Evolutionary conservation across 352 stramenopile species (phyloP).

Genomic region (Phytophthora nicotianae): DNA sequence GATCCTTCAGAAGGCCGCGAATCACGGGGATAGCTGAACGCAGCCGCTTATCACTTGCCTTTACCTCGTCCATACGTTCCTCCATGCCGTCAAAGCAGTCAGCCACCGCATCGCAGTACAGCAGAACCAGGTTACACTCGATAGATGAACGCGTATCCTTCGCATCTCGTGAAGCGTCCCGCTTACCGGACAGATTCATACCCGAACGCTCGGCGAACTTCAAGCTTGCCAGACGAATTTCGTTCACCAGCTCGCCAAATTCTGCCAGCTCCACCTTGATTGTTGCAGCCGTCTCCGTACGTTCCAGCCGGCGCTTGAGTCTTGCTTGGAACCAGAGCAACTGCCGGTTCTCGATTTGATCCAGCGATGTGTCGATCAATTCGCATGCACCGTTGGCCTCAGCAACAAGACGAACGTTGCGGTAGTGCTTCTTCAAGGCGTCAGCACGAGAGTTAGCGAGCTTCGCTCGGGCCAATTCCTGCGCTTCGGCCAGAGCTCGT

Average conservation of each 20-base stretch:
- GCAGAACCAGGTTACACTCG: conserved; percentile 63
- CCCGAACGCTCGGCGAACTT: conserved; percentile 87
- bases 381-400: conserved; percentile 85
- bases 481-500: conserved; percentile 67
- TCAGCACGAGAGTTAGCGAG: conserved; percentile 76
- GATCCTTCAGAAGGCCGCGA: conserved; percentile 61
- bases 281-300: conserved; percentile 78
- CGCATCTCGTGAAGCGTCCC: conserved; percentile 64
- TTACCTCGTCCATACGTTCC: conserved; percentile 84
- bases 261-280: conserved; percentile 88
- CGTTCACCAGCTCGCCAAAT: conserved; percentile 83
- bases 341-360: conserved; percentile 75
- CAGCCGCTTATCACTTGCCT: conserved; percentile 83
- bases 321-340: conserved; percentile 79
- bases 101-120: conserved; percentile 68
- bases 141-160: conserved; percentile 79
- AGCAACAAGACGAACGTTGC: conserved; percentile 79
- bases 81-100: conserved; percentile 84
- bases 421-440: conserved; percentile 89
- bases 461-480: conserved; percentile 66
- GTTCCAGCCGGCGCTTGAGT: conserved; percentile 71
- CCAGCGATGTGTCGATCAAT: conserved; percentile 72
- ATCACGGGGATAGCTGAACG: conserved; percentile 69
- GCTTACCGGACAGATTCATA: conserved; percentile 88
- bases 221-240: conserved; percentile 72